Percentiles rank a stretch among this genome's conserved stretches.
Evolutionary conservation across 2,329 filamentous ascomycete genomes (phyloP).

Genomic region (Cladosporium oxysporum): DNA sequence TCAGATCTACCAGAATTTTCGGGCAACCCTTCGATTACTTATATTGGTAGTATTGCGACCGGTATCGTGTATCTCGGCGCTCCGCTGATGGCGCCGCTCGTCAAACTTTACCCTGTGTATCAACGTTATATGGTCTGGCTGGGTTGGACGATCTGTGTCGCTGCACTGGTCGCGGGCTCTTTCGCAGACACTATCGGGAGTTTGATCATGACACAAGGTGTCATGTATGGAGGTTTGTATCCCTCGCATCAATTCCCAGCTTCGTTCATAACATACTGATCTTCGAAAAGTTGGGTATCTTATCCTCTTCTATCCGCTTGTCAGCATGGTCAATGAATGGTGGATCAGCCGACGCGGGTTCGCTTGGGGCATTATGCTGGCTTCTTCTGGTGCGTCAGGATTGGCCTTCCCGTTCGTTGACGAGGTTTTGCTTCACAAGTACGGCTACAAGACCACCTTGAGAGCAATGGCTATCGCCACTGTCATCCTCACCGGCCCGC

Average conservation of each 20-base stretch:
- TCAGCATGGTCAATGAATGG: slow-evolving; percentile 35
- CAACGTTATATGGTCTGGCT: slow-evolving; percentile 51
- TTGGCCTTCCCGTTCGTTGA: slow-evolving; percentile 29
- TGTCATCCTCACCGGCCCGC: slow-evolving; percentile 30
- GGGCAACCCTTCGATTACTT: slow-evolving; percentile 55
- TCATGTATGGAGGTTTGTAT: neutral
- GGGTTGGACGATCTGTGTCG: slow-evolving; percentile 55
- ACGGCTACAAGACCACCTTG: slow-evolving; percentile 31
- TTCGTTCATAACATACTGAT: neutral
- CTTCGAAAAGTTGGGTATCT: slow-evolving; percentile 58
- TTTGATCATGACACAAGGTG: neutral
- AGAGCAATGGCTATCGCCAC: slow-evolving; percentile 27
- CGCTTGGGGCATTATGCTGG: slow-evolving; percentile 31
- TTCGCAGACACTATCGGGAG: neutral
- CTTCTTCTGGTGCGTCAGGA: slow-evolving; percentile 31
- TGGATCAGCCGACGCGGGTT: slow-evolving; percentile 31
- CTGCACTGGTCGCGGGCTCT: slow-evolving; percentile 56
- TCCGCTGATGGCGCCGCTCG: slow-evolving; percentile 52
- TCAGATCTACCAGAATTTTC: slow-evolving; percentile 60
- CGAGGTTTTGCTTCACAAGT: slow-evolving; percentile 25
- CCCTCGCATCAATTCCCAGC: neutral
- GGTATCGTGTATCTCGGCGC: slow-evolving; percentile 58
- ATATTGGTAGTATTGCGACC: slow-evolving; percentile 65
- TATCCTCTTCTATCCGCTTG: slow-evolving; percentile 33
- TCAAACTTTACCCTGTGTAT: slow-evolving; percentile 43